phyloP scores from a whole-genome alignment of 2,329 filamentous ascomycete species.

The Rutstroemia sp. region DNA sequence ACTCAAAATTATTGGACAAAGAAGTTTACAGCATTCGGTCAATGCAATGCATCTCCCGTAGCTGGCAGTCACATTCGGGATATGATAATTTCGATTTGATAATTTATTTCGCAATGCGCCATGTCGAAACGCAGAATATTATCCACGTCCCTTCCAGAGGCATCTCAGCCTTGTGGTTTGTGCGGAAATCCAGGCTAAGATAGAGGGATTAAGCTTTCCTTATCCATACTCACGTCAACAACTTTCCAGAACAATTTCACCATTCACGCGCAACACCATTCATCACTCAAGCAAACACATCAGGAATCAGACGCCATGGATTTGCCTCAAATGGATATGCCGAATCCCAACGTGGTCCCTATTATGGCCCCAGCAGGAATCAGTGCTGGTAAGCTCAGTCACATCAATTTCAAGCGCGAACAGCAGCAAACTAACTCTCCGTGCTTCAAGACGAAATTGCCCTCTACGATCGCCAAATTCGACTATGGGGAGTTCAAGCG shows the following conservation, averaged over 20 bases:
- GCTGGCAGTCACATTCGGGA: neutral
- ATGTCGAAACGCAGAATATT: no score
- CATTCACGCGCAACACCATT: neutral
- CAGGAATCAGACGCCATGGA: neutral
- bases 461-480: slow-evolving; percentile 93
- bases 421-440: neutral
- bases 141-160: no score
- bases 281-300: no score
- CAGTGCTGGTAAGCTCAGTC: slow-evolving; percentile 30
- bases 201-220: neutral
- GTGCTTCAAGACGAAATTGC: slow-evolving; percentile 76
- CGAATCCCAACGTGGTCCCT: slow-evolving; percentile 4
- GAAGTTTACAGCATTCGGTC: neutral
- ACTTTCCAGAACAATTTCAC: neutral
- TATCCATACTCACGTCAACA: neutral
- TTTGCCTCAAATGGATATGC: neutral
- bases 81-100: no score
- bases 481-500: slow-evolving; percentile 92
- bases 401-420: neutral
- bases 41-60: neutral
- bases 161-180: neutral
- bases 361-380: slow-evolving; percentile 21
- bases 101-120: no score
- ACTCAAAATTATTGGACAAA: neutral
- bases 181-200: neutral